Evolutionary conservation across 2,329 filamentous ascomycete genomes (phyloP).

Genomic region (Fulvia fulva): DNA sequence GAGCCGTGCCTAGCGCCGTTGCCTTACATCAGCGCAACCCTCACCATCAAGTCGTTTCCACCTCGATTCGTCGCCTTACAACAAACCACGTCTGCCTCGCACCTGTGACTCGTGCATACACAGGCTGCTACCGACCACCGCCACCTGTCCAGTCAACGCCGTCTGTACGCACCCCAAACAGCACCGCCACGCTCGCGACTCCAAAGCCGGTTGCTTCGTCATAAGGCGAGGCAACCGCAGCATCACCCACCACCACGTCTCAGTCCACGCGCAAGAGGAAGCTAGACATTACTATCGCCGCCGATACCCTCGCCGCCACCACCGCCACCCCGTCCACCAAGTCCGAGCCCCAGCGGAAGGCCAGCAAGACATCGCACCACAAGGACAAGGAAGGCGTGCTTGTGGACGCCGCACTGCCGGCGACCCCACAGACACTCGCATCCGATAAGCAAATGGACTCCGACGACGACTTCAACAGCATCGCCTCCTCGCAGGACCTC

Average conservation of each 20-base stretch:
- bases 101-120: not conserved
- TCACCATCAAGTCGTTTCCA: not conserved
- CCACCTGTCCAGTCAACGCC: not conserved
- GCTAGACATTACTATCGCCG: slow-evolving; percentile 20
- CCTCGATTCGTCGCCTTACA: not conserved
- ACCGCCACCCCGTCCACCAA: slow-evolving; percentile 34
- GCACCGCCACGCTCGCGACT: not conserved
- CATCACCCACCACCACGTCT: slow-evolving; percentile 26
- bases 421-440: slow-evolving; percentile 48
- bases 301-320: slow-evolving; percentile 17
- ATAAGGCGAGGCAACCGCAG: slow-evolving; percentile 18
- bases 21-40: not conserved
- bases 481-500: slow-evolving; percentile 67
- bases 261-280: slow-evolving; percentile 35
- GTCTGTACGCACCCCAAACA: not conserved
- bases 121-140: not conserved
- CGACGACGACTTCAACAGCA: slow-evolving; percentile 89
- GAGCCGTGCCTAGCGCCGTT: not conserved
- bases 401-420: slow-evolving; percentile 39
- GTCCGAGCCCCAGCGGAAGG: slow-evolving; percentile 30
- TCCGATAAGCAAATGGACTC: slow-evolving; percentile 72
- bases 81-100: not conserved
- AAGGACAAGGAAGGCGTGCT: slow-evolving; percentile 27
- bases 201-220: slow-evolving; percentile 16
- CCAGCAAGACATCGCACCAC: slow-evolving; percentile 31